phyloP scores from a whole-genome alignment of 176 grass and related monocot species.

The Olyra latifolia region DNA sequence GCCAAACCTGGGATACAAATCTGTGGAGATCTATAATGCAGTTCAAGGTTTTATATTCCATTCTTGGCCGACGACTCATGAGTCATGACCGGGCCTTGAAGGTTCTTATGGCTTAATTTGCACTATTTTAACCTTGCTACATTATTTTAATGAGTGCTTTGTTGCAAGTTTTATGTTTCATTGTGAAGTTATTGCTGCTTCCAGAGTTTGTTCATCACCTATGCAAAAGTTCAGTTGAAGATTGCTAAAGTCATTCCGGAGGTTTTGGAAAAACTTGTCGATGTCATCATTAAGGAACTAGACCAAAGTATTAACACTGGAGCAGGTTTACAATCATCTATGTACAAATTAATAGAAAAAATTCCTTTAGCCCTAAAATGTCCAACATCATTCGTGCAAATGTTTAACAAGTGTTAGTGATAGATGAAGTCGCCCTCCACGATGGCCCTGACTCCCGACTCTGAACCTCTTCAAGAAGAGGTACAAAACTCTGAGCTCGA shows the following conservation, averaged over 20 bases:
- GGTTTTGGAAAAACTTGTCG: constrained; percentile 77
- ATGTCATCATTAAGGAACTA: constrained; percentile 73
- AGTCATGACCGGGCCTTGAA: constrained; percentile 72
- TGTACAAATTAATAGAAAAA: too few species aligned
- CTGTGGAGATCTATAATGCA: constrained; percentile 73
- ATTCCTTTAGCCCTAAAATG: too few species aligned
- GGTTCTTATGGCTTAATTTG: constrained; percentile 43
- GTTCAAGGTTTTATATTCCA: constrained; percentile 68
- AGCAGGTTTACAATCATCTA: constrained; percentile 43
- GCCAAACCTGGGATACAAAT: constrained; percentile 80
- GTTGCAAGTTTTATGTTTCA: constrained; percentile 25
- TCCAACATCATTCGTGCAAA: too few species aligned
- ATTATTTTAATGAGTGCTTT: background rate
- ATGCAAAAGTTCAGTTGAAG: constrained; percentile 64
- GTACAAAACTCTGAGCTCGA: too few species aligned
- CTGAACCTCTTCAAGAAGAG: too few species aligned
- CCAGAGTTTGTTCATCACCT: constrained; percentile 80
- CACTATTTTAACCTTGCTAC: constrained; percentile 20
- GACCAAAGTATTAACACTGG: constrained; percentile 57
- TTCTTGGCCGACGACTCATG: constrained; percentile 69
- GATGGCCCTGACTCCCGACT: too few species aligned
- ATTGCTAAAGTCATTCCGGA: constrained; percentile 55
- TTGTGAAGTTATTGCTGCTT: constrained; percentile 27
- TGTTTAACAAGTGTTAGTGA: too few species aligned
- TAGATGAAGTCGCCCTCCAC: too few species aligned